Conservation (phyloP, 345 rosid genomes). For the Ceriops zippeliana region DNA sequence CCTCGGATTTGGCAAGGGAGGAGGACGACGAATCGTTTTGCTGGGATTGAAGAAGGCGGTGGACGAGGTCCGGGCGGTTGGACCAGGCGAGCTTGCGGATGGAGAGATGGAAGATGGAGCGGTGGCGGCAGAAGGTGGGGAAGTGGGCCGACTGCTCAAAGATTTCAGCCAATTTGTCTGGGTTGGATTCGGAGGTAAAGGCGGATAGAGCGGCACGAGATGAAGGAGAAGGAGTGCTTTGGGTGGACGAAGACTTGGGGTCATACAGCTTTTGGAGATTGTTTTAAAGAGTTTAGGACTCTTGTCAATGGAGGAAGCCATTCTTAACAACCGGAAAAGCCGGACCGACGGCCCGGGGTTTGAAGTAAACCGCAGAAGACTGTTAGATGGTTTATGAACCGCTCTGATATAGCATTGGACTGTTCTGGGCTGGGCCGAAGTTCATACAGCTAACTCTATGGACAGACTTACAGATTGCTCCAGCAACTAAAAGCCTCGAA, state of each 20-base stretch:
- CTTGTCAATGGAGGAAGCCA: slow-evolving; percentile 21
- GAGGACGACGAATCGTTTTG: slow-evolving; percentile 1
- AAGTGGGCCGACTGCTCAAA: slow-evolving; percentile 22
- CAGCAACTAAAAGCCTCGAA: no score
- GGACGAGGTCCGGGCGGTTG: slow-evolving; percentile 33
- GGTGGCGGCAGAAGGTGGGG: slow-evolving; percentile 39
- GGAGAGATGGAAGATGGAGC: slow-evolving; percentile 33
- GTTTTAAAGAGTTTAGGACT: slow-evolving; percentile 2
- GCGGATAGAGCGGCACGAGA: slow-evolving; percentile 32
- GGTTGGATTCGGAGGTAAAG: slow-evolving; percentile 26
- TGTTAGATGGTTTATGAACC: no score
- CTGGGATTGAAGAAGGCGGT: slow-evolving; percentile 16
- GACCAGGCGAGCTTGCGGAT: slow-evolving; percentile 33
- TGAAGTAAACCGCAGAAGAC: no score
- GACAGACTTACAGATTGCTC: no score
- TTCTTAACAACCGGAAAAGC: neutral
- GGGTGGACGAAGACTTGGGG: slow-evolving; percentile 14
- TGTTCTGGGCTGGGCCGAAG: no score
- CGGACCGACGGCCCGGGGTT: no score
- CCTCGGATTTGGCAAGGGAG: slow-evolving; percentile 23
- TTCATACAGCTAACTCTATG: no score
- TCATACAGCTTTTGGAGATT: slow-evolving; percentile 16
- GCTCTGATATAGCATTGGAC: no score
- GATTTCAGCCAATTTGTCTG: slow-evolving; percentile 28
- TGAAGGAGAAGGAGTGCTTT: slow-evolving; percentile 17